Evolutionary conservation across 306 rosid genomes (phyloP).

Genomic region (Myrica gale): DNA sequence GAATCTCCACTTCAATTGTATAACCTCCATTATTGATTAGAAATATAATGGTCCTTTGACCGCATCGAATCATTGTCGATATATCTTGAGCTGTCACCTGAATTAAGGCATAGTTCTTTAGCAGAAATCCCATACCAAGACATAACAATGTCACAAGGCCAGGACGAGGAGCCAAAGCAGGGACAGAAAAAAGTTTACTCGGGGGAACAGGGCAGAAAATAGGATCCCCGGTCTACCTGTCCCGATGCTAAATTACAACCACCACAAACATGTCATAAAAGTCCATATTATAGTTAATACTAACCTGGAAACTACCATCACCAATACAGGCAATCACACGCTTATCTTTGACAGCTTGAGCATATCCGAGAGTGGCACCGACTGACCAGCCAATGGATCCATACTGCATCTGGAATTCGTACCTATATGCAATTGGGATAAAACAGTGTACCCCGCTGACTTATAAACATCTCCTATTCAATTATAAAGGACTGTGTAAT

Average conservation of each 20-base stretch:
- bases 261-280: not conserved
- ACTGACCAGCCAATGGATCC: constrained; percentile 97
- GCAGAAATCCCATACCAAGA: not conserved
- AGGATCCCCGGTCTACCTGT: not conserved
- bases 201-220: not conserved
- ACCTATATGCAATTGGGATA: constrained; percentile 48
- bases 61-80: constrained; percentile 81
- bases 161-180: constrained; percentile 3
- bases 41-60: constrained; percentile 71
- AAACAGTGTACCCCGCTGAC: not conserved
- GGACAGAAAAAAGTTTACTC: not conserved
- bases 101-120: constrained; percentile 9
- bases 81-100: constrained; percentile 92
- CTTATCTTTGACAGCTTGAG: constrained; percentile 73
- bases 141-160: not conserved
- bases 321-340: constrained; percentile 86
- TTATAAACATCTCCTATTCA: not conserved
- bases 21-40: constrained; percentile 90
- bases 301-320: constrained; percentile 93
- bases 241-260: not conserved
- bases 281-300: constrained; percentile 11
- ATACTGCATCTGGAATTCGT: constrained; percentile 95
- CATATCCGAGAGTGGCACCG: constrained; percentile 90
- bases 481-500: constrained; percentile 1
- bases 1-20: constrained; percentile 89